phyloP scores from a whole-genome alignment of 2,329 filamentous ascomycete genomes.

The Epichloe sp. region DNA sequence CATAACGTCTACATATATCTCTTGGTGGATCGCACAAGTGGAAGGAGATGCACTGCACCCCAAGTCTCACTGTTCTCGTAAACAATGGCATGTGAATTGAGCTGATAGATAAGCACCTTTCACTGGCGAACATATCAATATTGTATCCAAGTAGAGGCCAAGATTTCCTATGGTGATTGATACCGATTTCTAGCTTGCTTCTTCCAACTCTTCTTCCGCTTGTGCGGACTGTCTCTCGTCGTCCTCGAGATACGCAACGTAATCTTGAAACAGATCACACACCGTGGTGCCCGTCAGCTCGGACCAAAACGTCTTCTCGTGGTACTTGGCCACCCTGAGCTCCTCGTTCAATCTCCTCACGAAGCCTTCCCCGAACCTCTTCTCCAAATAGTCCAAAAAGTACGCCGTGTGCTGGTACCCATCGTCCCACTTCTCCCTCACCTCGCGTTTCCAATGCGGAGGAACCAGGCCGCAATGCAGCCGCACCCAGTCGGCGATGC shows the following conservation, averaged over 20 bases:
- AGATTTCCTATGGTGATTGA: too few relatives aligned
- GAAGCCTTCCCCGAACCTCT: constrained; percentile 44
- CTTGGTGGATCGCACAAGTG: too few relatives aligned
- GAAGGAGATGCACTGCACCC: too few relatives aligned
- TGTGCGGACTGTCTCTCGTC: background rate
- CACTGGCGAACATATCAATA: too few relatives aligned
- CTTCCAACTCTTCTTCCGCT: too few relatives aligned
- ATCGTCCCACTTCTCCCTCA: constrained; percentile 58
- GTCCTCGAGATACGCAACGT: constrained; percentile 27
- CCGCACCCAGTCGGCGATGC: constrained; percentile 86
- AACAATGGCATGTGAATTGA: too few relatives aligned
- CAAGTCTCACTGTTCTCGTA: too few relatives aligned
- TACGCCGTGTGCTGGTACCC: constrained; percentile 88
- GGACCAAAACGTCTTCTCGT: constrained; percentile 54
- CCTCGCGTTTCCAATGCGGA: constrained; percentile 65
- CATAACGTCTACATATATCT: background rate
- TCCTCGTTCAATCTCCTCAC: constrained; percentile 54
- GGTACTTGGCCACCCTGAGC: constrained; percentile 49
- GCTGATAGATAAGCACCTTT: too few relatives aligned
- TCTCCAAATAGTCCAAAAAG: constrained; percentile 78
- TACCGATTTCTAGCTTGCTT: too few relatives aligned
- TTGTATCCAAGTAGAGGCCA: too few relatives aligned
- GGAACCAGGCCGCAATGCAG: constrained; percentile 59
- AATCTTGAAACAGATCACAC: constrained; percentile 61
- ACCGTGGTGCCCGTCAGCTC: constrained; percentile 54